These are phyloP conservation scores for Saitozyma sp. DNA, from an alignment of 768 basidiomycete species.

Conservation along the genomic window DNA sequence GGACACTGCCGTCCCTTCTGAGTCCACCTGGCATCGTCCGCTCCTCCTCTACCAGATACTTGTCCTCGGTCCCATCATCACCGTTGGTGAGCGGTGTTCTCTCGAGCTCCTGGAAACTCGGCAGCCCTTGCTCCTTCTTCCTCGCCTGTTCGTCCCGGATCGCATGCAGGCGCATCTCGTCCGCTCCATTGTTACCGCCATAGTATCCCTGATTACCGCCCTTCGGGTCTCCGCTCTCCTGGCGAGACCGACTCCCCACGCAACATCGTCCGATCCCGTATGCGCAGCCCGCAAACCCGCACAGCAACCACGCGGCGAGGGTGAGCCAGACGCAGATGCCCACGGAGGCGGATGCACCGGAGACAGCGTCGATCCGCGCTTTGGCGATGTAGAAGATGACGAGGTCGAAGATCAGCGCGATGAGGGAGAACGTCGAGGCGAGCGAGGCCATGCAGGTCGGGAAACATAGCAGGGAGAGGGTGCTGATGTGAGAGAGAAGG, in stretches of 20 bases:
- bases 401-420: constrained; percentile 91
- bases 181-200: constrained; percentile 14
- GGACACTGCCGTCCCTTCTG: constrained; percentile 19
- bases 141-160: constrained; percentile 35
- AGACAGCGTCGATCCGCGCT: constrained; percentile 71
- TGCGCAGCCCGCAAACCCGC: constrained; percentile 77
- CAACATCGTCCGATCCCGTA: constrained; percentile 83
- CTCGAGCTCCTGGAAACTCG: constrained; percentile 35
- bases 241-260: constrained; percentile 53
- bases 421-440: constrained; percentile 71
- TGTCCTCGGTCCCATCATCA: constrained; percentile 29
- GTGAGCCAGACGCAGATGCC: constrained; percentile 59
- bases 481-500: constrained; percentile 80
- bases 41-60: constrained; percentile 36
- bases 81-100: constrained; percentile 26
- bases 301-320: constrained; percentile 46
- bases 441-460: constrained; percentile 58
- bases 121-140: constrained; percentile 44
- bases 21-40: constrained; percentile 14
- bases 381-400: constrained; percentile 87
- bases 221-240: constrained; percentile 32
- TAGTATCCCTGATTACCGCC: constrained; percentile 5
- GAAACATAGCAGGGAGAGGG: constrained; percentile 61
- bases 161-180: constrained; percentile 49
- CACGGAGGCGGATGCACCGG: constrained; percentile 72